Evolutionary conservation across 257 asterid species (phyloP), one percentile per base, ranked within the genome.

Genomic region (Solanum lycopersicoides): DNA sequence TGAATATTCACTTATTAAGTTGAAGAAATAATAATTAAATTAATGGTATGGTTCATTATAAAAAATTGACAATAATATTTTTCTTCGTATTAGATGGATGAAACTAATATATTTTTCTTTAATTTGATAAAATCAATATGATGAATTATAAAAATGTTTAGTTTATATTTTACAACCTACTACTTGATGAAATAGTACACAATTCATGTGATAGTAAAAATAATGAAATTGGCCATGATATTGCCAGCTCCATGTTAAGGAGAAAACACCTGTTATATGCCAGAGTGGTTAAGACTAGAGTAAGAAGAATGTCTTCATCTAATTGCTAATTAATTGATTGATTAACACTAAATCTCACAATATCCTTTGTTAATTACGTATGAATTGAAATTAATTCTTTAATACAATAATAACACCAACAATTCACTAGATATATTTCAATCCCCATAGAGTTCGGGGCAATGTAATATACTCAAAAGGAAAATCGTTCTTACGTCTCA

Each of bases 291-390:
- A 63, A 86, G 90, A 16, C 25, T 60, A 79, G 65, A 75, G 73
- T 63, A 15, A 79, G 83, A 85, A 86, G 89, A 90, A 82, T 86
- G 86, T 74, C 90, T 88, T 60, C 23, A 20, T 53, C 68, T 86
- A 86, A 50, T 23, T 87, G 34, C 60, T 59, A 14, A 47, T 82
- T 83, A 83, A 28, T 72, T 44, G 13, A 39, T 82, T 44, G 9
- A 30, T 82, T 63, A 45, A 41, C 30, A 65, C 82, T 37, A 83
- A 89, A 74, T 83, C 87, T 88, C 28, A 75, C 28, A 66, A 41
- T 75, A 56, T 44, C 12, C 21, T 59, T 45, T 21, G 59, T 53
- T 84, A 35, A 50, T 18, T 69, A 44, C 18, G 16, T 12, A 28
- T 84, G 39, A 71, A 16, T 34, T 34, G 44, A 32, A 71, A 34